Conservation (phyloP, 306 rosid genomes). For the Fragaria nilgerrensis region DNA sequence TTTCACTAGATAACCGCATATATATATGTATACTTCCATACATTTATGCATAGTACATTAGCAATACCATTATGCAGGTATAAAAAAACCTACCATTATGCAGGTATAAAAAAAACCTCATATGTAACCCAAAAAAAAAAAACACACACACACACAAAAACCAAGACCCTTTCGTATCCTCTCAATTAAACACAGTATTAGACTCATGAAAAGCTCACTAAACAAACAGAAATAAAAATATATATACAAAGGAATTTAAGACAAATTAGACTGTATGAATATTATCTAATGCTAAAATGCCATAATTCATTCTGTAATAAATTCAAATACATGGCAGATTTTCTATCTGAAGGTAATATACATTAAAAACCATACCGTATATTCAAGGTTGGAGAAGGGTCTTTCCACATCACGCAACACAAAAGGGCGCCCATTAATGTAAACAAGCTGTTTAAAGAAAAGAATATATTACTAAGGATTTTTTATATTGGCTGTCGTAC, state of each 20-base stretch:
- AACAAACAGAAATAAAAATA: not conserved
- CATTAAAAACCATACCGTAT: conserved; percentile 51
- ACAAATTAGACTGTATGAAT: not conserved
- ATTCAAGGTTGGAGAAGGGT: conserved; percentile 89
- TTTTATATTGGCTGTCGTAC: not conserved
- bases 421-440: conserved; percentile 87
- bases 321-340: not conserved
- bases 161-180: not conserved
- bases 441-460: conserved; percentile 65
- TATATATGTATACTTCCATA: no score
- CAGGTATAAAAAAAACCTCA: not conserved
- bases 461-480: conserved; percentile 7
- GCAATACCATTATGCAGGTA: not conserved
- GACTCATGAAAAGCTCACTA: not conserved
- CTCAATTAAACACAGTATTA: not conserved
- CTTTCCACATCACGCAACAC: conserved; percentile 89
- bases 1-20: not conserved
- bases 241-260: not conserved
- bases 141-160: not conserved
- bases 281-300: not conserved
- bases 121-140: not conserved
- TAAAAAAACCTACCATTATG: no score
- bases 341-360: not conserved
- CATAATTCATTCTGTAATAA: not conserved
- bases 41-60: not conserved